Evolutionary conservation across 495 filamentous ascomycete genomes (phyloP).

Genomic region (Massariosphaeria phaeospora): DNA sequence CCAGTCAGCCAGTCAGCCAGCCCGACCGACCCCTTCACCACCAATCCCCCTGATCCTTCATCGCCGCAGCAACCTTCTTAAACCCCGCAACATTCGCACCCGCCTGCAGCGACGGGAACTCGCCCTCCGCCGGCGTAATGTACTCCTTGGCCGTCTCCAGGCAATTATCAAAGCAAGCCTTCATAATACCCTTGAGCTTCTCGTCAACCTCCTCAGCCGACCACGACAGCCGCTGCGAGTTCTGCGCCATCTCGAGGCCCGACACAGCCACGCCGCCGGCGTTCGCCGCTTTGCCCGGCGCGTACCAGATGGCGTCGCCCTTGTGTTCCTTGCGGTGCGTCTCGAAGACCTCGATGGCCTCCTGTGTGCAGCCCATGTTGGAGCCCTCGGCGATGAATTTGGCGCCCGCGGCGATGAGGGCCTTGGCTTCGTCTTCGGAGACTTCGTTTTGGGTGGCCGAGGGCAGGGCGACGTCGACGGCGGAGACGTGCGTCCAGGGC

Average conservation of each 20-base stretch:
- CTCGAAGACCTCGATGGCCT: slow-evolving; percentile 92
- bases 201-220: slow-evolving; percentile 83
- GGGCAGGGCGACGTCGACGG: slow-evolving; percentile 87
- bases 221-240: slow-evolving; percentile 81
- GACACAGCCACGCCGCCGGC: slow-evolving; percentile 96
- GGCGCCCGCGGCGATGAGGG: slow-evolving; percentile 67
- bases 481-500: slow-evolving; percentile 83
- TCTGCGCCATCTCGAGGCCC: slow-evolving; percentile 99
- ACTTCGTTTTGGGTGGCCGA: slow-evolving; percentile 98
- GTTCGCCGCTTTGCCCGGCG: slow-evolving; percentile 94
- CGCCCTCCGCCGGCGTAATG: slow-evolving; percentile 67
- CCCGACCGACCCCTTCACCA: too few relatives aligned
- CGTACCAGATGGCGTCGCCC: slow-evolving; percentile 85
- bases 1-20: too few relatives aligned
- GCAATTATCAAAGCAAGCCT: slow-evolving; percentile 86
- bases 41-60: slow-evolving; percentile 97
- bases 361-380: slow-evolving; percentile 98
- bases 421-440: slow-evolving; percentile 77
- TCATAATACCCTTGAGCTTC: slow-evolving; percentile 92
- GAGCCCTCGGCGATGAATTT: slow-evolving; percentile 93
- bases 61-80: slow-evolving; percentile 89
- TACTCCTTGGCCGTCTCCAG: slow-evolving; percentile 86
- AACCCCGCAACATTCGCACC: slow-evolving; percentile 97
- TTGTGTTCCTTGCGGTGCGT: slow-evolving; percentile 65
- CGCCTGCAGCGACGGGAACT: slow-evolving; percentile 82